These are phyloP conservation scores for Teratosphaeria epicoccoides DNA, from an alignment of 2,329 filamentous ascomycete genomes.

Conservation along the genomic window DNA sequence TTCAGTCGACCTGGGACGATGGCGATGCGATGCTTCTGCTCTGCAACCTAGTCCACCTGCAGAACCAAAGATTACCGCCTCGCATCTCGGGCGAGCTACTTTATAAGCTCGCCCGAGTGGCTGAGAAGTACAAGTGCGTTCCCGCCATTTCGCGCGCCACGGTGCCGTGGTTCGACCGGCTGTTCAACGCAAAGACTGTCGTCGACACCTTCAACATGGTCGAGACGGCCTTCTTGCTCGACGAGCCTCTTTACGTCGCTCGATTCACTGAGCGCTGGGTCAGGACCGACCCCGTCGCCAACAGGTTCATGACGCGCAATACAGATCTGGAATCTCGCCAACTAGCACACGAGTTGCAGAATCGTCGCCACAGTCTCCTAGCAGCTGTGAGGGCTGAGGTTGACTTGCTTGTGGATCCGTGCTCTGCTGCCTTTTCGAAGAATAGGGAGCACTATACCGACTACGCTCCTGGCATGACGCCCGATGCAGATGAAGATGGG, in stretches of 20 bases:
- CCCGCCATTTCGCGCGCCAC: constrained; percentile 15
- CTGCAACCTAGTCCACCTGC: constrained; percentile 19
- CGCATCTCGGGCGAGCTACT: constrained; percentile 14
- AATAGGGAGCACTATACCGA: constrained; percentile 19
- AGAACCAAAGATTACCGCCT: constrained; percentile 17
- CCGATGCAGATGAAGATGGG: constrained; percentile 8
- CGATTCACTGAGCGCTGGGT: constrained; percentile 20
- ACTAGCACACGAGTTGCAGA: constrained; percentile 1
- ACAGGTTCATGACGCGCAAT: not conserved
- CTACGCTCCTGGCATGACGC: constrained; percentile 17
- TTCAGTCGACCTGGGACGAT: constrained; percentile 13
- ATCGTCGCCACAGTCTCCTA: constrained; percentile 7
- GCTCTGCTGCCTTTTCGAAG: constrained; percentile 14
- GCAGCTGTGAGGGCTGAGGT: constrained; percentile 13
- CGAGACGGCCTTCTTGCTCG: constrained; percentile 16
- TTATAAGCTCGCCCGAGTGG: constrained; percentile 12
- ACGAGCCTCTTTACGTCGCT: constrained; percentile 21
- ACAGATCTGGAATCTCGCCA: not conserved
- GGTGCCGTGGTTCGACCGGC: constrained; percentile 18
- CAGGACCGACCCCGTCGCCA: constrained; percentile 5
- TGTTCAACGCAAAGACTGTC: constrained; percentile 11
- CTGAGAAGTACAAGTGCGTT: constrained; percentile 17
- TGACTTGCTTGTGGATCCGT: constrained; percentile 17
- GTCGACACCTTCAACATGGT: constrained; percentile 12
- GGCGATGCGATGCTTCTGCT: constrained; percentile 17